Percentiles rank a stretch among this genome's conserved stretches.
Conservation (phyloP, 768 basidiomycete genomes). For the Auricularia cornea region DNA sequence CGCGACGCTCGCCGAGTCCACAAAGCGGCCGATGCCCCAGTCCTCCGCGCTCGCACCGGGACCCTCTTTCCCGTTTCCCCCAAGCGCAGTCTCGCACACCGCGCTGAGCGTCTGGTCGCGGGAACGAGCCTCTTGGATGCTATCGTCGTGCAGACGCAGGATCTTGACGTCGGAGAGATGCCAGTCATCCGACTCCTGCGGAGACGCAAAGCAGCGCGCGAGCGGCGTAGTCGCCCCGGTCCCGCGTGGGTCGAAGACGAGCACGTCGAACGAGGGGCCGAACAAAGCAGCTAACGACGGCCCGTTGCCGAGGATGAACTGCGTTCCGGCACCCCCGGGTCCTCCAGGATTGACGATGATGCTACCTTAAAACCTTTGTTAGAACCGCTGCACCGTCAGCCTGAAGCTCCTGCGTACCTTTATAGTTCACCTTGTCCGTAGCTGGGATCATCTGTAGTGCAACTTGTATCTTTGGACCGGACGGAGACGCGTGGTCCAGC, state of each 20-base stretch:
- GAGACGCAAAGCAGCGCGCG: no score
- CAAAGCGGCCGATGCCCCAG: not conserved
- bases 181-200: no score
- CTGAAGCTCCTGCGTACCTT: not conserved
- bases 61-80: not conserved
- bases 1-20: slow-evolving; percentile 8
- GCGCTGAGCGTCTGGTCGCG: not conserved
- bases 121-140: no score
- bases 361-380: not conserved
- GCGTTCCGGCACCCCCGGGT: not conserved
- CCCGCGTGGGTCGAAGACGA: no score
- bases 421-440: not conserved
- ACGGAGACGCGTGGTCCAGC: not conserved
- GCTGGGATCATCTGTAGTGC: not conserved
- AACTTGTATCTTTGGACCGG: not conserved
- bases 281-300: no score
- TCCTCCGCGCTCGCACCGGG: not conserved
- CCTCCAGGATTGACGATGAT: not conserved
- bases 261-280: no score
- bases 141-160: no score
- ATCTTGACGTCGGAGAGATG: no score
- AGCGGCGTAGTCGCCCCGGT: no score
- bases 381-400: not conserved
- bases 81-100: not conserved
- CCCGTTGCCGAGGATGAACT: not conserved